These are phyloP conservation scores for Corymbia citriodora DNA, from an alignment of 441 rosid genomes.

Conservation along the genomic window DNA sequence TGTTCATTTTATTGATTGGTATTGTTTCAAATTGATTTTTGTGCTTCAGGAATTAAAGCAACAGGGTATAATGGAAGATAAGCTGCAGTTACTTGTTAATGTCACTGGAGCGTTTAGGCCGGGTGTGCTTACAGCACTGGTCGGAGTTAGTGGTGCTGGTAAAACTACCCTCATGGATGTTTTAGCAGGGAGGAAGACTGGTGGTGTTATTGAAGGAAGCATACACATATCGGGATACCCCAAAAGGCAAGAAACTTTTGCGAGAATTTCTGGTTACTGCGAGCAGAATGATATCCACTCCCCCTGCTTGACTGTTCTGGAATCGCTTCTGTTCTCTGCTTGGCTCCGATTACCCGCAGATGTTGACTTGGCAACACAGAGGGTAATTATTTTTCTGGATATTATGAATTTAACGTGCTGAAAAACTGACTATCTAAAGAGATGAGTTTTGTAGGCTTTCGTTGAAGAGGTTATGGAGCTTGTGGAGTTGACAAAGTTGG, in stretches of 20 bases:
- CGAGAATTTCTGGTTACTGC: conserved; percentile 93
- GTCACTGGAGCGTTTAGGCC: conserved; percentile 96
- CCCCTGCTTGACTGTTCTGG: conserved; percentile 85
- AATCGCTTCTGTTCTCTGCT: conserved; percentile 93
- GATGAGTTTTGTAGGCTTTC: conserved; percentile 55
- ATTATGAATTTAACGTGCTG: neutral
- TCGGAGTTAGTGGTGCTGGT: conserved; percentile 97
- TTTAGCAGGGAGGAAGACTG: conserved; percentile 95
- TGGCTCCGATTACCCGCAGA: conserved; percentile 85
- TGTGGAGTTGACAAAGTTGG: conserved; percentile 76
- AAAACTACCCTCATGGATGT: conserved; percentile 99
- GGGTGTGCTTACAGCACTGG: conserved; percentile 86
- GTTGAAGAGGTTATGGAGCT: conserved; percentile 98
- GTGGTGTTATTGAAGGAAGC: conserved; percentile 79
- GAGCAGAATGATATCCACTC: conserved; percentile 97
- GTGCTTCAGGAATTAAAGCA: conserved; percentile 78
- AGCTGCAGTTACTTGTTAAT: conserved; percentile 76
- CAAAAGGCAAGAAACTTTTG: conserved; percentile 92
- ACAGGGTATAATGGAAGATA: conserved; percentile 81
- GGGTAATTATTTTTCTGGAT: conserved; percentile 30
- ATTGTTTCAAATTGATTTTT: conserved; percentile 8
- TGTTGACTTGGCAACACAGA: conserved; percentile 69
- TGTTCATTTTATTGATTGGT: neutral
- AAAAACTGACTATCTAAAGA: conserved; percentile 14
- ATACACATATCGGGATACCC: conserved; percentile 82